These are phyloP conservation scores for Thalassiosira allenii DNA, from an alignment of 352 stramenopile species.

Conservation along the genomic window DNA sequence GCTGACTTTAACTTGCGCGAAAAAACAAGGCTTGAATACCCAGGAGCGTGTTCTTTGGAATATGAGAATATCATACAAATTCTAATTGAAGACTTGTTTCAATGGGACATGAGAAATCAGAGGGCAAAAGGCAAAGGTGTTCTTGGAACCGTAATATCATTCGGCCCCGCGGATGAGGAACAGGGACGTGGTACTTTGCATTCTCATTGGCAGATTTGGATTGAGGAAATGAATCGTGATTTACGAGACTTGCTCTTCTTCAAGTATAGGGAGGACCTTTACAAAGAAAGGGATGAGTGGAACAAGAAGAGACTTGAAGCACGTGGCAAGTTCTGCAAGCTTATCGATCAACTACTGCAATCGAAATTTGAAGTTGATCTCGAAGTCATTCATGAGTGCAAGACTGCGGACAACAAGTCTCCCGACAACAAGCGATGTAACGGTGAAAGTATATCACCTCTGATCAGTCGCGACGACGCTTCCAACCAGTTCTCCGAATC, in stretches of 20 bases:
- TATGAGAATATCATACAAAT: slow-evolving; percentile 4
- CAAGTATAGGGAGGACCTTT: neutral
- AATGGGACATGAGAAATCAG: slow-evolving; percentile 14
- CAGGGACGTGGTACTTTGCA: slow-evolving; percentile 38
- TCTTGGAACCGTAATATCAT: slow-evolving; percentile 18
- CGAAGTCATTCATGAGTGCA: neutral
- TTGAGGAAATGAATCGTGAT: neutral
- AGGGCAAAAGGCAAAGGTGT: slow-evolving; percentile 16
- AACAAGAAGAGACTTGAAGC: neutral
- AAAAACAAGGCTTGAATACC: slow-evolving; percentile 15
- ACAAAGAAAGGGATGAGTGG: neutral
- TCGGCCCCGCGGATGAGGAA: slow-evolving; percentile 29
- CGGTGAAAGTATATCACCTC: too few species aligned
- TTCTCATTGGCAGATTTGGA: slow-evolving; percentile 33
- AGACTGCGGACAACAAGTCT: neutral
- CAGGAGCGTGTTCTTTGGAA: slow-evolving; percentile 12
- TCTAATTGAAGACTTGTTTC: slow-evolving; percentile 10
- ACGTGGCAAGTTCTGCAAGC: neutral
- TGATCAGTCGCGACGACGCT: too few species aligned
- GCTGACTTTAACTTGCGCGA: neutral
- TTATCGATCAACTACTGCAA: too few species aligned
- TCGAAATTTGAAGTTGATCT: too few species aligned
- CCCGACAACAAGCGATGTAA: too few species aligned
- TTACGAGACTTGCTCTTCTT: slow-evolving; percentile 16
- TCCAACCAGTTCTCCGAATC: too few species aligned